phyloP scores from a whole-genome alignment of 2,329 filamentous ascomycete species.

The Aspergillus quadrilineatus region DNA sequence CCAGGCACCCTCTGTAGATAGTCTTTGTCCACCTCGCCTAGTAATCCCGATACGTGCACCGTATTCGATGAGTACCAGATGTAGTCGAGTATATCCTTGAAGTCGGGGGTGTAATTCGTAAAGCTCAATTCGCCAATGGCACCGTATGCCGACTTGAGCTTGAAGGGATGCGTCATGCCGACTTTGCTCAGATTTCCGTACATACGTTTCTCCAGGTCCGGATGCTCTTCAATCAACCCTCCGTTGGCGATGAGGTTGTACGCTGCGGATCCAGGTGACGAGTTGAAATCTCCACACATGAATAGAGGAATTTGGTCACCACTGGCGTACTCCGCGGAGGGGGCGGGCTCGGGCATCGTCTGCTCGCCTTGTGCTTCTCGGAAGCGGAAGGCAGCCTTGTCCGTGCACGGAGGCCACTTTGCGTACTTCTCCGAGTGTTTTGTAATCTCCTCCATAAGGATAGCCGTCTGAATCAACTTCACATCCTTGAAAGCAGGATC shows the following conservation, averaged over 20 bases:
- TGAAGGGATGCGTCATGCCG: conserved; percentile 93
- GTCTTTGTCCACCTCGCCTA: conserved; percentile 81
- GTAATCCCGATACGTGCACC: conserved; percentile 76
- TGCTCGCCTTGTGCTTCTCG: conserved; percentile 52
- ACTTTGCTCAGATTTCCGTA: conserved; percentile 93
- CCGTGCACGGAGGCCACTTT: conserved; percentile 73
- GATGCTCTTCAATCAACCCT: conserved; percentile 72
- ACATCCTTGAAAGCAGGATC: conserved; percentile 88
- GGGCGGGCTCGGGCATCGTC: conserved; percentile 61
- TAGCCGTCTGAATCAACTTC: conserved; percentile 93
- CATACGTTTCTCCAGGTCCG: conserved; percentile 74
- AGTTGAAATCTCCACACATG: conserved; percentile 96
- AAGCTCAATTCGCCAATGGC: conserved; percentile 83
- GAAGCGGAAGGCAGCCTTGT: conserved; percentile 63
- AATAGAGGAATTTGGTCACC: conserved; percentile 87
- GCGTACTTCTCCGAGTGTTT: conserved; percentile 84
- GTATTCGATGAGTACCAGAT: conserved; percentile 96
- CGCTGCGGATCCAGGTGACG: conserved; percentile 78
- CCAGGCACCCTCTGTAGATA: conserved; percentile 85
- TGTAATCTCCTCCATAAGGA: conserved; percentile 87
- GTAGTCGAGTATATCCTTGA: conserved; percentile 90
- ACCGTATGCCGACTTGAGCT: conserved; percentile 83
- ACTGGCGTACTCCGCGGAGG: conserved; percentile 81
- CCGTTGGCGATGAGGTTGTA: conserved; percentile 87
- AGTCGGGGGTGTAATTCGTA: conserved; percentile 96